Evolutionary conservation across 2,329 filamentous ascomycete genomes (phyloP), one percentile per base, ranked within the genome.

Genomic region (Mycosphaerelloides madeirae): DNA sequence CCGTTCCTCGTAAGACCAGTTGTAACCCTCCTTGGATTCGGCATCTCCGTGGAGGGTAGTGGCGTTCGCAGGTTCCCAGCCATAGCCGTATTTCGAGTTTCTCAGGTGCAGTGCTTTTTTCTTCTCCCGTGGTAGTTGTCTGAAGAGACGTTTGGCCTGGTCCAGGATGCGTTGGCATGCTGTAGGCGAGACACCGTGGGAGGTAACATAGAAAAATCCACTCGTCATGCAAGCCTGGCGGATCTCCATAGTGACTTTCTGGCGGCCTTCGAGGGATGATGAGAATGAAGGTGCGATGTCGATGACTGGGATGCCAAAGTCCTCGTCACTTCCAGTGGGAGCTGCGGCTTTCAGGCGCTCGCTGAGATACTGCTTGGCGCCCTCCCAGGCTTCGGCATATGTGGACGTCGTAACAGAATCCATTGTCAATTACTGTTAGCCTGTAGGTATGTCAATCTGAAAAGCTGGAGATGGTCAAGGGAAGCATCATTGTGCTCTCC

Each of bases 1-100:
- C 4, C 25, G 6, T 14, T 37, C 8, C 18, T 37, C 34, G 6
- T 20, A 20, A 18, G 13, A 22, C 34, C 34, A 37, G 18, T 37
- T 22, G 18, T 8, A 37, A 18, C 34, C 34, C 13, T 37, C 34
- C 13, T 37, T 37, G 8, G 14, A 19, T 48, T 68, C 64, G 15
- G 56, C 29, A 29, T 41, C 41, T 13, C 37, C 37, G 6, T 44
- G 33, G 13, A 67, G 57, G 2, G 56, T 62, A 0, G 65, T 67
- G 29, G 63, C 64, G 34, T 62, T 60, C 29, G 60, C 58, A 6
- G 64, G 65, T 46, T 68, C 66, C 61, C 62, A 69, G 1, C 65
- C 65, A 32, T 64, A 57, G 12, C 65, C 61, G 14, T 64, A 54
- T 5, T 57, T 59, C 14, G 60, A 65, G 16, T 63, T 43, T 31